Evolutionary conservation across 768 basidiomycete genomes (phyloP).

Genomic region (Strobilomyces dryophilus): DNA sequence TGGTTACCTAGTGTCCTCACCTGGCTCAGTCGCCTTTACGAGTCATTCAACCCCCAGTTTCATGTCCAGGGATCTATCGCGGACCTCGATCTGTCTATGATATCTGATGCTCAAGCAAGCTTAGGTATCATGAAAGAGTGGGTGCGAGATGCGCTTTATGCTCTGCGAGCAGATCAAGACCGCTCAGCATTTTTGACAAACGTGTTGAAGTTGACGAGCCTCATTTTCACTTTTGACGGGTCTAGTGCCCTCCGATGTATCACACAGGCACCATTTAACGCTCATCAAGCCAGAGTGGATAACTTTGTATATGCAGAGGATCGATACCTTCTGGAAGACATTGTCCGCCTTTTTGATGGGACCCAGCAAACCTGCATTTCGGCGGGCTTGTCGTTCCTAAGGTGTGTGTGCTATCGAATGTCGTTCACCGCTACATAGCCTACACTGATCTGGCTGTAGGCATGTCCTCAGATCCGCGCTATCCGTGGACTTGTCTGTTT

Average conservation of each 20-base stretch:
- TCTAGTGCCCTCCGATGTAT: slow-evolving; percentile 34
- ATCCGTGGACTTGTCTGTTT: slow-evolving; percentile 40
- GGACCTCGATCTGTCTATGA: slow-evolving; percentile 30
- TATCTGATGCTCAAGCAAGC: slow-evolving; percentile 38
- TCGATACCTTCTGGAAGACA: slow-evolving; percentile 31
- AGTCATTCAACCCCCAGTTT: slow-evolving; percentile 45
- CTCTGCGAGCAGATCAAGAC: slow-evolving; percentile 1
- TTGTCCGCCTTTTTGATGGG: slow-evolving; percentile 29
- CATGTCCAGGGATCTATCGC: slow-evolving; percentile 43
- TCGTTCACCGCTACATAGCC: too few species aligned
- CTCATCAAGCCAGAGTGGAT: background rate
- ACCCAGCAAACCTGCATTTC: slow-evolving; percentile 24
- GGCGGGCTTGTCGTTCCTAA: slow-evolving; percentile 36
- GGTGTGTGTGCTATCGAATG: slow-evolving; percentile 27
- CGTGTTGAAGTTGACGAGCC: slow-evolving; percentile 33
- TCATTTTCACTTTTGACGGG: slow-evolving; percentile 39
- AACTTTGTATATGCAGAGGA: slow-evolving; percentile 14
- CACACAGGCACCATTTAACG: slow-evolving; percentile 29
- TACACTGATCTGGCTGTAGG: slow-evolving; percentile 28
- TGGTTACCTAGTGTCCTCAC: background rate
- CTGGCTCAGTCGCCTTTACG: slow-evolving; percentile 44
- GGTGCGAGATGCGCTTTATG: slow-evolving; percentile 44
- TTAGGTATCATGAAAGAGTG: slow-evolving; percentile 41
- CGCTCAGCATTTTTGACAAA: slow-evolving; percentile 29
- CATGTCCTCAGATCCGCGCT: slow-evolving; percentile 39